A percentile compares a stretch with the other conserved stretches of the same genome.
phyloP scores from a whole-genome alignment of 495 filamentous ascomycete species.

The Hypoxylon trugodes region DNA sequence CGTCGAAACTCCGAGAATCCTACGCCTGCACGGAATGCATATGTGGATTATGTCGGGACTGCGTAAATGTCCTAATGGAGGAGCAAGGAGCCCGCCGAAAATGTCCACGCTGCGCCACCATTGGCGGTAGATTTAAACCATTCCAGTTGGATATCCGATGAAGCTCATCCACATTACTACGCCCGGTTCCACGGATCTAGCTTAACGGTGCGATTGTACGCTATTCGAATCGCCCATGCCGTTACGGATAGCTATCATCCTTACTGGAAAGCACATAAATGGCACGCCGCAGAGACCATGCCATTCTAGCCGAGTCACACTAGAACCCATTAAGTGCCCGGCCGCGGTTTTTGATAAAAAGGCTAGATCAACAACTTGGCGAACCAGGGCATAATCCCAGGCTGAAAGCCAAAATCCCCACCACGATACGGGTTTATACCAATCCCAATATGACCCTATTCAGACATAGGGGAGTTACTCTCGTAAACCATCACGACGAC shows the following conservation, averaged over 20 bases:
- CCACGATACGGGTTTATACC: not conserved
- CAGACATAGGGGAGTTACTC: not conserved
- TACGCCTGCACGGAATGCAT: conserved; percentile 96
- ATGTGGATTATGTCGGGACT: conserved; percentile 86
- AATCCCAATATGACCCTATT: conserved; percentile 4
- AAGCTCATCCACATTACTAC: conserved; percentile 18
- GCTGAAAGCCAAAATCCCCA: not conserved
- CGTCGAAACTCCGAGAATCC: conserved; percentile 77
- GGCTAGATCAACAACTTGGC: conserved; percentile 14
- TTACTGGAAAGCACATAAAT: not conserved
- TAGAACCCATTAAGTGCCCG: conserved; percentile 5
- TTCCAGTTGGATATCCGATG: conserved; percentile 72
- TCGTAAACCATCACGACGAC: conserved; percentile 10
- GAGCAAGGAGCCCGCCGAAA: conserved; percentile 67
- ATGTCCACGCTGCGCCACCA: conserved; percentile 71
- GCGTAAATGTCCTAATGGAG: conserved; percentile 78
- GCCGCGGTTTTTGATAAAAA: conserved; percentile 4
- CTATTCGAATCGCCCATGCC: not conserved
- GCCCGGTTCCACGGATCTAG: not conserved
- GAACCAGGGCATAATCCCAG: not conserved
- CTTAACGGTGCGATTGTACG: not conserved
- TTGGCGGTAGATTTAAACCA: conserved; percentile 73
- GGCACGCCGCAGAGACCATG: not conserved
- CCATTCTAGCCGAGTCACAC: not conserved
- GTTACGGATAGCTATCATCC: not conserved